Evolutionary conservation across 2,329 filamentous ascomycete species (phyloP).

Genomic region (Microcyclosporella mali): DNA sequence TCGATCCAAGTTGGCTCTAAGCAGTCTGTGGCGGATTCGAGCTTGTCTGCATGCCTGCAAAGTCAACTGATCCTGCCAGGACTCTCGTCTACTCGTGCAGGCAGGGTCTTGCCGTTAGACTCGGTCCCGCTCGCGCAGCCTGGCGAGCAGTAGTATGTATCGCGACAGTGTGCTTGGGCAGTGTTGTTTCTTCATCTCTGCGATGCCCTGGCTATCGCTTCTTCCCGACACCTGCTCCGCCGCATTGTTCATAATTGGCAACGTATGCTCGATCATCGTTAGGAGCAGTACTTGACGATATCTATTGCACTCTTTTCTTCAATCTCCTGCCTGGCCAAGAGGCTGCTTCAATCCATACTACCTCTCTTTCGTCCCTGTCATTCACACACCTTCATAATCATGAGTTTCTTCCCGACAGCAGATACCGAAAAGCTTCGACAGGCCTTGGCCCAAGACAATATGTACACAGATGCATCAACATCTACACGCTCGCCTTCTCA

Average conservation of each 20-base stretch:
- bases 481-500: constrained; percentile 1
- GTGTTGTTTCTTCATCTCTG: constrained; percentile 11
- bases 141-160: constrained; percentile 2
- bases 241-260: constrained; percentile 13
- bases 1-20: too few relatives aligned
- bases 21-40: too few relatives aligned
- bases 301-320: constrained; percentile 1
- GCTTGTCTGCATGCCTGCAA: too few relatives aligned
- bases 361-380: constrained; percentile 8
- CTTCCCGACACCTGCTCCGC: constrained; percentile 14
- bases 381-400: not conserved
- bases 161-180: constrained; percentile 7
- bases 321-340: too few relatives aligned
- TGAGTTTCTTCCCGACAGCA: constrained; percentile 16
- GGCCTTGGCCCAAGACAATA: constrained; percentile 11
- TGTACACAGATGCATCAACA: constrained; percentile 4
- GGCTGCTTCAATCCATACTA: not conserved
- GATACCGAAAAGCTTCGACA: constrained; percentile 6
- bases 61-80: too few relatives aligned
- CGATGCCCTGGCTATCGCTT: constrained; percentile 13
- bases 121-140: constrained; percentile 15
- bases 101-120: constrained; percentile 3
- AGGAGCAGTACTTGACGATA: constrained; percentile 2
- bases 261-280: constrained; percentile 4
- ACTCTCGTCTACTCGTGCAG: not conserved